Base-by-base conservation (phyloP, 1,284 basidiomycete species). In the Farysia itapuensis region DNA sequence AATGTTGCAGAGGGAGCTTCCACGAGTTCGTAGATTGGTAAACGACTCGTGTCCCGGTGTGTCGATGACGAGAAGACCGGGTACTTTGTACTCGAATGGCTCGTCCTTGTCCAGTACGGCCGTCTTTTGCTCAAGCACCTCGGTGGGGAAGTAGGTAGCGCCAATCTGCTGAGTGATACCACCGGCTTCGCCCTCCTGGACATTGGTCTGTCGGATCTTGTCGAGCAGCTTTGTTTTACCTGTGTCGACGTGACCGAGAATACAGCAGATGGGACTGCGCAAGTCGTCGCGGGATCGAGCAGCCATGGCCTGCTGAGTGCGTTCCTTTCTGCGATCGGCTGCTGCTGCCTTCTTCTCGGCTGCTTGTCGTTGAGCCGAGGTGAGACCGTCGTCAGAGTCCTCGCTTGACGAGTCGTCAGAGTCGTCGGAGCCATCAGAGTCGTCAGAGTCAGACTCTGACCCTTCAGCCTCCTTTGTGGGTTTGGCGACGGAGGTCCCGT, bases 141-240 rank as follows among this genome's bases (percentile, higher is more conserved):
- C 89, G 37, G 88, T 86, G 35, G 95, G 95, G 85, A 99, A 98
- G 82, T 95, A 99, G 0, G 95, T 99, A n/a, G 95, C 95, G 82
- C 95, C 95, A 67, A 99, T 99, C 77, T 99, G 95, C 79, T 98
- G 95, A 0, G 95, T 99, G 77, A 99, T 99, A 81, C 95, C 95
- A 75, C 95, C 95, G 2, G 95, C 95, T 83, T 99, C 95, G 50
- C 95, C 95, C 78, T 96, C 94, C 81, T 98, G 94, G 15, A 99
- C 95, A 70, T 97, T 97, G 7, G 94, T 98, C 86, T 98, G 94
- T 70, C 95, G 92, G 77, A 99, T 97, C 90, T 98, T 98, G 79
- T 99, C 95, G 64, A 99, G 81, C 37, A 99, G 80, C 79, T 97
- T 98, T 31, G 95, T 99, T 81, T 99, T 99, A 65, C 95, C 95